Evolutionary conservation across 148 eudicot genomes (phyloP).

Genomic region (Camellia lanceoleosa): DNA sequence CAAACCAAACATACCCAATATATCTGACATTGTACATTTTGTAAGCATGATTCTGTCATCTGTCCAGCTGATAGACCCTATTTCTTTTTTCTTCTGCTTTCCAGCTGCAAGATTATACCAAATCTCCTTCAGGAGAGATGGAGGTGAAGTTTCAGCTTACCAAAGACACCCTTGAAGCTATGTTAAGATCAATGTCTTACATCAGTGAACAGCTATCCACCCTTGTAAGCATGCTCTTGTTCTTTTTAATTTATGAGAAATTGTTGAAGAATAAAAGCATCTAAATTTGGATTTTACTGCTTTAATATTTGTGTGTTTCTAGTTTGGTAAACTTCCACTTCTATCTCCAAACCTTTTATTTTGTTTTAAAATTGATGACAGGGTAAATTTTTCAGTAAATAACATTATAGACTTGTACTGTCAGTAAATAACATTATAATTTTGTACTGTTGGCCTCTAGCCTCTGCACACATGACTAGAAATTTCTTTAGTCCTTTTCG

Average conservation of each 20-base stretch:
- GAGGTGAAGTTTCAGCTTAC: conserved; percentile 38
- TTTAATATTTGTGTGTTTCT: too few species aligned
- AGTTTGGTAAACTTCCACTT: too few species aligned
- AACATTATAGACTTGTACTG: too few species aligned
- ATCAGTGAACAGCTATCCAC: conserved; percentile 23
- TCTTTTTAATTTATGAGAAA: background rate
- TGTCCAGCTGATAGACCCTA: background rate
- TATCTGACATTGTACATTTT: background rate
- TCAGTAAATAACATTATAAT: too few species aligned
- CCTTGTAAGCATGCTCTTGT: conserved; percentile 18
- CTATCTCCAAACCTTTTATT: too few species aligned
- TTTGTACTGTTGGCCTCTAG: too few species aligned
- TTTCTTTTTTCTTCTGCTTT: background rate
- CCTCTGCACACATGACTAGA: too few species aligned
- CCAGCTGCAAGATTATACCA: conserved; percentile 31
- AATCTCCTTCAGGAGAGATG: conserved; percentile 26
- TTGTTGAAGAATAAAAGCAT: background rate
- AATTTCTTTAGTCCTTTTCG: too few species aligned
- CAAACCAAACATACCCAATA: too few species aligned
- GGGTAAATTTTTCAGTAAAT: too few species aligned
- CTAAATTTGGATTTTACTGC: too few species aligned
- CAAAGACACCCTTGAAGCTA: conserved; percentile 27
- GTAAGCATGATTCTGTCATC: background rate
- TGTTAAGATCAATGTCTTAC: conserved; percentile 29
- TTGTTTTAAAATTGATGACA: too few species aligned